phyloP scores from a whole-genome alignment of 192 early-diverging fungal species.

The Coemansia sp. region DNA sequence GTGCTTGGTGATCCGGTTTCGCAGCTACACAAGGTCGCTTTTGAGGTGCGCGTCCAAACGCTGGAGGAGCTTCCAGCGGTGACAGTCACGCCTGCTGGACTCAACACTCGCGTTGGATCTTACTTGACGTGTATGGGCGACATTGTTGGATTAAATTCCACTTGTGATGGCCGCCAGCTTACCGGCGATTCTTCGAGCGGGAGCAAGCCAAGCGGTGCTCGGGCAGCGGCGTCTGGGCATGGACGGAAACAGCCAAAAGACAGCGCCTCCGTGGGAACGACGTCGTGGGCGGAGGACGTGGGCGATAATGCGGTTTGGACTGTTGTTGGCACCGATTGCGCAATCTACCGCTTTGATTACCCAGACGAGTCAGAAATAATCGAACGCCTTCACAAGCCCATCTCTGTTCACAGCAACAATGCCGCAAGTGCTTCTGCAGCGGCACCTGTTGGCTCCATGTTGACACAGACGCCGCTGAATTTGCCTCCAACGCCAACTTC shows the following conservation, averaged over 20 bases:
- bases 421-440: conserved; percentile 10
- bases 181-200: conserved; percentile 14
- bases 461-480: conserved; percentile 36
- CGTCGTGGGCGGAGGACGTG: conserved; percentile 76
- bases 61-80: conserved; percentile 50
- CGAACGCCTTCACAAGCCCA: conserved; percentile 19
- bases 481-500: conserved; percentile 44
- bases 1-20: conserved; percentile 85
- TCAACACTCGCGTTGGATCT: conserved; percentile 41
- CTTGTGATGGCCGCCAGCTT: conserved; percentile 43
- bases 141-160: conserved; percentile 71
- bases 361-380: conserved; percentile 26
- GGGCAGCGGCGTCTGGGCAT: conserved; percentile 24
- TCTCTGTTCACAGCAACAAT: conserved; percentile 1
- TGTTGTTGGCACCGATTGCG: conserved; percentile 76
- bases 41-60: conserved; percentile 65
- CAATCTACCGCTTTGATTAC: conserved; percentile 51
- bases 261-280: conserved; percentile 39
- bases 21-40: conserved; percentile 88
- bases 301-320: conserved; percentile 93
- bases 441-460: conserved; percentile 27
- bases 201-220: conserved; percentile 9
- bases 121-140: conserved; percentile 77
- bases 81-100: conserved; percentile 45
- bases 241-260: conserved; percentile 46